Percentiles rank a stretch among this genome's conserved stretches.
phyloP scores from a whole-genome alignment of 495 filamentous ascomycete species.

The Aspergillus saccharolyticus region DNA sequence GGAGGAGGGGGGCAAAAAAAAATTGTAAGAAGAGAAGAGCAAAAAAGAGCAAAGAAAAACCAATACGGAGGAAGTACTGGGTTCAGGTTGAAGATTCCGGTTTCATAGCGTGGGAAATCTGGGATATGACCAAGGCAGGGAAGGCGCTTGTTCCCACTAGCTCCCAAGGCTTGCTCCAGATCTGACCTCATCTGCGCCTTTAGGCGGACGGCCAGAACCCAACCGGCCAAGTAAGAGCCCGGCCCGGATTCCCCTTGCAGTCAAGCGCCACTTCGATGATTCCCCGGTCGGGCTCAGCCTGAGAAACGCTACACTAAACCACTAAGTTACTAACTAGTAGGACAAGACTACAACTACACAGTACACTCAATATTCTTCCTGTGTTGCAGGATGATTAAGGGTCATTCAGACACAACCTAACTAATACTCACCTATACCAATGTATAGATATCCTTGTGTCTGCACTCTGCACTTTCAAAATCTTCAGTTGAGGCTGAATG shows the following conservation, averaged over 20 bases:
- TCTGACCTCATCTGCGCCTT: conserved; percentile 1
- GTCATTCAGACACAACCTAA: background rate
- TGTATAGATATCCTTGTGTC: no score
- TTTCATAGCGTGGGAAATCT: background rate
- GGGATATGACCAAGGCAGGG: conserved; percentile 5
- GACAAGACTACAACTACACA: no score
- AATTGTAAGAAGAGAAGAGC: no score
- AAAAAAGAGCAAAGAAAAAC: no score
- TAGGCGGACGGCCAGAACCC: background rate
- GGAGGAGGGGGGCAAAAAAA: background rate
- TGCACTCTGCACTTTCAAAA: no score
- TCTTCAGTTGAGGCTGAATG: background rate
- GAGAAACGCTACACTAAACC: no score
- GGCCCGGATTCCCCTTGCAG: conserved; percentile 6
- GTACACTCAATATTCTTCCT: no score
- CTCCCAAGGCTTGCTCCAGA: background rate
- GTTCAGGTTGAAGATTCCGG: background rate
- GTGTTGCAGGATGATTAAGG: background rate
- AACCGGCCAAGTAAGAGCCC: background rate
- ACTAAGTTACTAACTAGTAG: no score
- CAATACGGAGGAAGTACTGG: no score
- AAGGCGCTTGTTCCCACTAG: background rate
- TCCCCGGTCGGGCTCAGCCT: background rate
- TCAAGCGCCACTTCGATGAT: background rate
- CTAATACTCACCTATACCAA: no score